Conservation (phyloP, 2,329 filamentous ascomycete species). For the Allantophomopsis lycopodina region DNA sequence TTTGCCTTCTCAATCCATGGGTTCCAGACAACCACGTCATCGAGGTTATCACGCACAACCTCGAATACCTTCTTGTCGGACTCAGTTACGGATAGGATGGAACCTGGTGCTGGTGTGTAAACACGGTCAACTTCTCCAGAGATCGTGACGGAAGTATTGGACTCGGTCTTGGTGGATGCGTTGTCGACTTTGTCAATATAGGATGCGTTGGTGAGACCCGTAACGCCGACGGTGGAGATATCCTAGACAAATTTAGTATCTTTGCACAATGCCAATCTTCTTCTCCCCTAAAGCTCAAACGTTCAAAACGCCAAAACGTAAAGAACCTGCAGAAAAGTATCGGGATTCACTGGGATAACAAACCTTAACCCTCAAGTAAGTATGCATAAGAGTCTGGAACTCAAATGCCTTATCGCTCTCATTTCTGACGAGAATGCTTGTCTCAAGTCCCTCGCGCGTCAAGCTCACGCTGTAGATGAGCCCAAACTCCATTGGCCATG, state of each 20-base stretch:
- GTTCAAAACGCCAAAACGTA: background rate
- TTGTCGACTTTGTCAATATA: constrained; percentile 77
- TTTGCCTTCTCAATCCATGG: constrained; percentile 81
- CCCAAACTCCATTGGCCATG: constrained; percentile 80
- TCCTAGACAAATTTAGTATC: constrained; percentile 38
- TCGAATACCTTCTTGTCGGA: constrained; percentile 52
- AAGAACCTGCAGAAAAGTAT: background rate
- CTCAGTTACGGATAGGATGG: constrained; percentile 45
- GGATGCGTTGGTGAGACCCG: constrained; percentile 56
- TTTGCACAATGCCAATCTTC: constrained; percentile 3
- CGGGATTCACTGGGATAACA: constrained; percentile 15
- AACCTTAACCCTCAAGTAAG: constrained; percentile 74
- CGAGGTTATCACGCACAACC: constrained; percentile 71
- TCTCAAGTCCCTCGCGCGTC: constrained; percentile 59
- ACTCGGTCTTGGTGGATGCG: constrained; percentile 48
- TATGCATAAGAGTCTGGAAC: constrained; percentile 84
- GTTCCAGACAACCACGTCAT: constrained; percentile 92
- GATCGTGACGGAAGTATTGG: constrained; percentile 47
- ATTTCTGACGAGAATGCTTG: constrained; percentile 78
- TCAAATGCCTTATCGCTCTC: constrained; percentile 74
- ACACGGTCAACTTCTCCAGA: constrained; percentile 75
- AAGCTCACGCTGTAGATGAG: constrained; percentile 90
- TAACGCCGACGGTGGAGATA: constrained; percentile 58
- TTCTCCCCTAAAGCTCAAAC: background rate
- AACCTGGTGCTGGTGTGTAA: constrained; percentile 56